Conservation (phyloP, 2,329 filamentous ascomycete species). For the Xylariaceae sp. region DNA sequence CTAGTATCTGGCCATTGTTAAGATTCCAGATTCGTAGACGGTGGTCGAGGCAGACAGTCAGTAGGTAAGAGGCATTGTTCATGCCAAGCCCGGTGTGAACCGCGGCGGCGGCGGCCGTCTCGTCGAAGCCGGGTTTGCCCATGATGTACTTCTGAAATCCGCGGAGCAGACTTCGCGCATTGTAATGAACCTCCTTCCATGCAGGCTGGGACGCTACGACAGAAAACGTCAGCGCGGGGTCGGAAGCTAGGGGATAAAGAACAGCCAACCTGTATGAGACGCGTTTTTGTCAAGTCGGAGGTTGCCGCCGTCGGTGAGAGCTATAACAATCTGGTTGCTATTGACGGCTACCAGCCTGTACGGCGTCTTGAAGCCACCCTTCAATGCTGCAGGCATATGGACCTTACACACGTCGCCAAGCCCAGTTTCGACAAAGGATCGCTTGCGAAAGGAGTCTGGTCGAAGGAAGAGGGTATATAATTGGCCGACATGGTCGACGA, state of each 20-base stretch:
- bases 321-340: conserved; percentile 72
- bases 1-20: conserved; percentile 72
- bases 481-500: conserved; percentile 67
- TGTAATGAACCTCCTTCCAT: conserved; percentile 74
- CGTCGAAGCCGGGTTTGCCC: conserved; percentile 62
- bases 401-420: conserved; percentile 75
- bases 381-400: conserved; percentile 67
- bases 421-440: conserved; percentile 67
- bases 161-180: conserved; percentile 69
- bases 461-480: conserved; percentile 84
- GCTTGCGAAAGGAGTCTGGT: conserved; percentile 75
- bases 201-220: conserved; percentile 30
- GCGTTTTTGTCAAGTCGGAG: conserved; percentile 65
- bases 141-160: conserved; percentile 65
- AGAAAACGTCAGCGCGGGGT: conserved; percentile 19
- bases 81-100: conserved; percentile 52
- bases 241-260: not conserved
- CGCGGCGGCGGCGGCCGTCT: conserved; percentile 64
- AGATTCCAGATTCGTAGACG: conserved; percentile 87
- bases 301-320: conserved; percentile 76
- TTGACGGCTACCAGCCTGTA: conserved; percentile 77
- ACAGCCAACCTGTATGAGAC: conserved; percentile 44
- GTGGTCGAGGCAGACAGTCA: conserved; percentile 88
- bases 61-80: conserved; percentile 53
- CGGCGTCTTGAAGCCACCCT: conserved; percentile 64